Base-by-base conservation (phyloP, 306 rosid species). In the Cucurbita pepo region DNA sequence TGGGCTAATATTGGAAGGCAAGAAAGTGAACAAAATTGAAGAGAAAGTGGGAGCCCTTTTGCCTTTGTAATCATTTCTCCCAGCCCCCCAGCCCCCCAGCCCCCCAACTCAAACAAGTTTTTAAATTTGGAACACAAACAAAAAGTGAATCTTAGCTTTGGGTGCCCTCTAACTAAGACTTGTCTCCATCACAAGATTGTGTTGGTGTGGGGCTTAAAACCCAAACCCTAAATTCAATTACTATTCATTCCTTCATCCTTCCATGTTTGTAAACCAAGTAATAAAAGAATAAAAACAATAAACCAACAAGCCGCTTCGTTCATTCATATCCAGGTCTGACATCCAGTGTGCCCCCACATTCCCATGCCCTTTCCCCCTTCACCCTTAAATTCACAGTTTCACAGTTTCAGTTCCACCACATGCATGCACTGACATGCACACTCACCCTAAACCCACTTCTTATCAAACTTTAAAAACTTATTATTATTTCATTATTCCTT, bases 371-470 rank as follows among this genome's bases (percentile, higher is more conserved):
- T 34, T 15, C 8, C 34, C 14, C 16, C 16, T 51, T 12, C 16
- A 50, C 10, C 4, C 10, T 6, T 4, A n/a, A 6, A 15, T 5
- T 40, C 22, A 54, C 54, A 51, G 25, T 54, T 55, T 50, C 75
- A 52, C 63, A 21, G 22, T 21, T 21, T 21, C 22, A 21, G 25
- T 54, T 55, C 62, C 75, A 52, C 63, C 91, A 87, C 91, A 83
- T 87, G 87, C 91, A 87, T 87, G 89, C 79, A 65, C 89, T 87
- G 91, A 87, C 91, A 87, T 76, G 11, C 37, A 76, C 89, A 85
- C 89, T 85, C 91, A 87, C 25, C 25, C 25, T 25, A 25, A 25
- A 25, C 25, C 25, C 25, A 25, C 25, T 25, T 25, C 25, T 25
- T 1, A 25, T 25, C 1, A 25, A 25, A 25, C 25, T 25, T 25